phyloP scores from a whole-genome alignment of 371 early-diverging fungal genomes.

The Mortierella sp. region DNA sequence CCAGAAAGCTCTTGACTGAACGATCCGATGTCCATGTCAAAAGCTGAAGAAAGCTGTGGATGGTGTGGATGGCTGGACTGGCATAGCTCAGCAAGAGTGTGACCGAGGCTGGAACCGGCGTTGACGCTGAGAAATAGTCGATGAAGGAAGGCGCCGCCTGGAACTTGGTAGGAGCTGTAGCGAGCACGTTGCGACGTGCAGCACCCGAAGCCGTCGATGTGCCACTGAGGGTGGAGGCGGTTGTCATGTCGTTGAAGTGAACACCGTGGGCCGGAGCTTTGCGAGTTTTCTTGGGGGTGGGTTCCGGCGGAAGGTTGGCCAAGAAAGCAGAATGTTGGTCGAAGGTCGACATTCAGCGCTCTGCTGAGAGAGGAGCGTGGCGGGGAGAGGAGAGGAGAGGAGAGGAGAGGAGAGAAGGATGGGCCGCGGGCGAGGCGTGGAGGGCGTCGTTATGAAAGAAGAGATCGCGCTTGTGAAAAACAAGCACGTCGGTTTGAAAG shows the following conservation, averaged over 20 bases:
- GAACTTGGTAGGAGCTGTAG: conserved; percentile 11
- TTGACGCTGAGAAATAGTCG: conserved; percentile 55
- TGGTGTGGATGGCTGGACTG: conserved; percentile 45
- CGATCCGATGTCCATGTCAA: conserved; percentile 55
- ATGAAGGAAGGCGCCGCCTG: conserved; percentile 35
- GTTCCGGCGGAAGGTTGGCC: conserved; percentile 42
- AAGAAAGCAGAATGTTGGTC: conserved; percentile 47
- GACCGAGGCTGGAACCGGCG: conserved; percentile 53
- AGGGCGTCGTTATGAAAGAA: not conserved
- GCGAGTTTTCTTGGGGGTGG: conserved; percentile 26
- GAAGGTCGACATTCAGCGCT: conserved; percentile 44
- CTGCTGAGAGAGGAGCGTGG: not conserved
- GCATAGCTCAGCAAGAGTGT: conserved; percentile 53
- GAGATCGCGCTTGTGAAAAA: too few relatives aligned
- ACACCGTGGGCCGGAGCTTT: conserved; percentile 22
- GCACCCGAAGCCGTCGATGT: conserved; percentile 2
- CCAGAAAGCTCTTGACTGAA: conserved; percentile 53
- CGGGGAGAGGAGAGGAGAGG: not conserved
- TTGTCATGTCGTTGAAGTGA: conserved; percentile 8
- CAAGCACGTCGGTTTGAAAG: too few relatives aligned
- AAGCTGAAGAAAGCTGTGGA: conserved; percentile 48
- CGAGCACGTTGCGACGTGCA: conserved; percentile 27
- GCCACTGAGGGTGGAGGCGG: conserved; percentile 9
- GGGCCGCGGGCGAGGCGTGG: not conserved
- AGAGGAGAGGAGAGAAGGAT: not conserved